Conservation (phyloP, 2,329 filamentous ascomycete species). For the Alternaria sp. region DNA sequence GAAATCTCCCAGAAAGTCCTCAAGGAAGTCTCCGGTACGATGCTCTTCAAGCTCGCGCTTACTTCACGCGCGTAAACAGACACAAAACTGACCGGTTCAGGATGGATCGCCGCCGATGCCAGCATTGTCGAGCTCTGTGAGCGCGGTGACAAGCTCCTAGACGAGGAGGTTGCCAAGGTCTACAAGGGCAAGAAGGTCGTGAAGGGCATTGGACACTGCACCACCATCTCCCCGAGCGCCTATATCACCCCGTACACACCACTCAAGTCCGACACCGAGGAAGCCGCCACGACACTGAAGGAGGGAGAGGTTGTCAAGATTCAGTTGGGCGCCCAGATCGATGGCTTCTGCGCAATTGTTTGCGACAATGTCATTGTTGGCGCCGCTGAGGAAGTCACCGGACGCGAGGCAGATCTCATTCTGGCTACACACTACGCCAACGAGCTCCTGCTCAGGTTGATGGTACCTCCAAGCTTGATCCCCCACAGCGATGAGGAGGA, state of each 20-base stretch:
- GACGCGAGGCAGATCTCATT: slow-evolving; percentile 84
- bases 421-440: slow-evolving; percentile 95
- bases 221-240: slow-evolving; percentile 91
- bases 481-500: slow-evolving; percentile 88
- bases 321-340: slow-evolving; percentile 98
- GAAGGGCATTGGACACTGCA: slow-evolving; percentile 95
- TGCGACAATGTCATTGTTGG: slow-evolving; percentile 88
- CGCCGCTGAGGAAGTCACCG: slow-evolving; percentile 72
- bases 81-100: slow-evolving; percentile 53
- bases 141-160: slow-evolving; percentile 92
- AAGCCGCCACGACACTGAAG: slow-evolving; percentile 82
- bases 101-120: slow-evolving; percentile 79
- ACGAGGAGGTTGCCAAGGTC: slow-evolving; percentile 93
- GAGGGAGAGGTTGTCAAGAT: slow-evolving; percentile 92
- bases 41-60: slow-evolving; percentile 11
- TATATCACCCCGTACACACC: slow-evolving; percentile 98
- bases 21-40: slow-evolving; percentile 75
- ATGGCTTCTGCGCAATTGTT: slow-evolving; percentile 95
- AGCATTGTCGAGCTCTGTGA: slow-evolving; percentile 96
- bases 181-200: slow-evolving; percentile 97
- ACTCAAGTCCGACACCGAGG: slow-evolving; percentile 82
- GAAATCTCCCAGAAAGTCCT: slow-evolving; percentile 96
- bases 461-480: slow-evolving; percentile 89
- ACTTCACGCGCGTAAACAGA: slow-evolving; percentile 6
- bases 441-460: slow-evolving; percentile 88